Base-by-base conservation (phyloP, 139 green algal genomes). In the Nannochloris sp. region DNA sequence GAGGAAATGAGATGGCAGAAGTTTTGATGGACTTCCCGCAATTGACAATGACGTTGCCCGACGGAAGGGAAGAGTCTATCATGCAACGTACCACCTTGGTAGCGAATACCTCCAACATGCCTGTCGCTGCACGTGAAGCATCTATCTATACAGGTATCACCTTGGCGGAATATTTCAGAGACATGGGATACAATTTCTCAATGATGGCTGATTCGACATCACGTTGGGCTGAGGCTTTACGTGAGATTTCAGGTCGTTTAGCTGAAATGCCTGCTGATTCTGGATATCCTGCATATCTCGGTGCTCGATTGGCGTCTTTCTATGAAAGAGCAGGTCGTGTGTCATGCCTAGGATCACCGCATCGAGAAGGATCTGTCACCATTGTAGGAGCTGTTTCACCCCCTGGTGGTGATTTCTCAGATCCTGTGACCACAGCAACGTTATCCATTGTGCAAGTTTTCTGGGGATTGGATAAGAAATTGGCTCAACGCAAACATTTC, bases 101-200 rank as follows among this genome's bases (percentile, higher is more conserved):
- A 54, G 94, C 94, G 61, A 99, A 99, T 83, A 99, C 94, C 0
- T 96, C 85, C 35, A 99, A 99, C 85, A 99, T 99, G 94, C 94
- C 94, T 13, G 94, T 99, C 78, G 94, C 94, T 7, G 94, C 94
- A 1, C 85, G 94, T 38, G 94, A 99, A 84, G 94, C 94, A 15
- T 99, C 94, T 65, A 99, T 99, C 79, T 99, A 99, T 81, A 99
- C 94, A 0, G 94, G 94, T 57, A 99, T 99, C 79, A 99, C 94
- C 10, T 82, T 99, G 67, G 94, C 87, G 23, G 93, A 99, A 85
- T 99, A 99, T 82, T 99, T 95, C 87, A 82, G 94, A 29, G 92
- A 98, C 76, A 95, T 95, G 91, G 92, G 92, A 57, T 97, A 96
- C 84, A 90, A 94, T 82, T 90, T 92, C 74, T 87, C 75, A 59